Evolutionary conservation across 2,329 filamentous ascomycete species (phyloP), one percentile per base, ranked within the genome.

Genomic region (Talaromyces piceae): DNA sequence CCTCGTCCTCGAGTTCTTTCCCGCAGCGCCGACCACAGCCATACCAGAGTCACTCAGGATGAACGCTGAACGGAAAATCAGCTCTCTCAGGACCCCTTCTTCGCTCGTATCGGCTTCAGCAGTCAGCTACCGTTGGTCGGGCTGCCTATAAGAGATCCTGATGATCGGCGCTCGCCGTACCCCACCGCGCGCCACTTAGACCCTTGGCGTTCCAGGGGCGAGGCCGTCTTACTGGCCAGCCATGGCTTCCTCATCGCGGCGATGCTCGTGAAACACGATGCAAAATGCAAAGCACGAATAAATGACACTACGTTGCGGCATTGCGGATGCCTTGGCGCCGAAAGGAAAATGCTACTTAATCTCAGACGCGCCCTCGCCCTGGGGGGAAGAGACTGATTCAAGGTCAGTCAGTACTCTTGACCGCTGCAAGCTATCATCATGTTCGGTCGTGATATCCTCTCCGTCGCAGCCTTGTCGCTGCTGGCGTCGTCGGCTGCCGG

Each of bases 401-500:
- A 25, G 22, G 39, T 25, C 20, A 37, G 33, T 37, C 16, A 20
- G 44, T 18, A 23, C 18, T 16, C 22, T 47, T 37, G 33, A 37
- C 18, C 18, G 8, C 13, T 37, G 12, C 45, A 39, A 47, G 22
- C 28, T n/a, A n/a, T n/a, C 27, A 39, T 47, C 33, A 37, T 47
- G 30, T 47, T 37, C 45, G 18, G 45, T 30, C 28, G 20, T 37
- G 45, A 31, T 22, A 25, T 41, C 18, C 47, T 43, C n/a, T 39
- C 30, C 18, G 20, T 48, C 22, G 28, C 46, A 26, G 37, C 33
- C 20, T 18, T 49, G 37, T 49, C 31, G 33, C 26, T 49, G 33
- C n/a, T 48, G 28, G 46, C 28, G 12, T 48, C 46, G 22, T 41
- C 47, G 18, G 47, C 37, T 23, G 33, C 47, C 28, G 37, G 47